Conservation (phyloP, 2,329 filamentous ascomycete species). For the Ophiostoma triangulosporum region DNA sequence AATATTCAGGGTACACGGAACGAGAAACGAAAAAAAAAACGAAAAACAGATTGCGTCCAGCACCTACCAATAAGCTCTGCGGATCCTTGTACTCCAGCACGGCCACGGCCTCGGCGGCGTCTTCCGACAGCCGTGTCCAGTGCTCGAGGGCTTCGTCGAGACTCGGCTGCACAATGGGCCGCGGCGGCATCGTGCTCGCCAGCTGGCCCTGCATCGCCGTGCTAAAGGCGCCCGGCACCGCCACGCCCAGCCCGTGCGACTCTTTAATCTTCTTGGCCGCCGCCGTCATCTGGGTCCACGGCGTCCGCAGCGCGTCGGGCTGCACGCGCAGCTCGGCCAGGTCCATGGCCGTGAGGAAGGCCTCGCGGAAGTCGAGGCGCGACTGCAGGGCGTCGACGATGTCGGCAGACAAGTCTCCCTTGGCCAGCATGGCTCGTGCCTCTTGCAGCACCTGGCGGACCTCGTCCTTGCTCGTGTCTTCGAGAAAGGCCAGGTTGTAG, state of each 20-base stretch:
- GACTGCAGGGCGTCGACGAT: slow-evolving; percentile 43
- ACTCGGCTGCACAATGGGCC: slow-evolving; percentile 69
- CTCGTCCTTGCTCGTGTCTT: slow-evolving; percentile 42
- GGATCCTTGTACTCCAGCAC: slow-evolving; percentile 55
- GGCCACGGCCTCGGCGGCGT: slow-evolving; percentile 55
- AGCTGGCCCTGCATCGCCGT: slow-evolving; percentile 81
- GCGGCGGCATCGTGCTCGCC: slow-evolving; percentile 84
- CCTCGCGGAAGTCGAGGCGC: slow-evolving; percentile 53
- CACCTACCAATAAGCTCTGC: slow-evolving; percentile 44
- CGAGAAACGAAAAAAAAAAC: slow-evolving; percentile 14
- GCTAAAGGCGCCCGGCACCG: slow-evolving; percentile 71
- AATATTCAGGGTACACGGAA: not conserved
- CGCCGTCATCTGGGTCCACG: slow-evolving; percentile 37
- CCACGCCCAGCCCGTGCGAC: slow-evolving; percentile 47
- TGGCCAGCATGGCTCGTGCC: slow-evolving; percentile 38
- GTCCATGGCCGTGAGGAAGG: slow-evolving; percentile 44
- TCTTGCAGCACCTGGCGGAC: slow-evolving; percentile 41
- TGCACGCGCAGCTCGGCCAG: slow-evolving; percentile 31
- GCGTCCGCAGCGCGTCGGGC: slow-evolving; percentile 32
- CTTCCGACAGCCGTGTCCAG: slow-evolving; percentile 56
- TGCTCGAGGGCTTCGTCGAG: slow-evolving; percentile 59
- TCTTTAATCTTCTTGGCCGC: slow-evolving; percentile 43
- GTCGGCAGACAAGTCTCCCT: slow-evolving; percentile 25
- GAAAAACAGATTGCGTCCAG: too few species aligned
- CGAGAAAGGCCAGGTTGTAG: slow-evolving; percentile 67